Conservation (phyloP, 2,329 filamentous ascomycete genomes). For the Pleurostoma richardsiae region DNA sequence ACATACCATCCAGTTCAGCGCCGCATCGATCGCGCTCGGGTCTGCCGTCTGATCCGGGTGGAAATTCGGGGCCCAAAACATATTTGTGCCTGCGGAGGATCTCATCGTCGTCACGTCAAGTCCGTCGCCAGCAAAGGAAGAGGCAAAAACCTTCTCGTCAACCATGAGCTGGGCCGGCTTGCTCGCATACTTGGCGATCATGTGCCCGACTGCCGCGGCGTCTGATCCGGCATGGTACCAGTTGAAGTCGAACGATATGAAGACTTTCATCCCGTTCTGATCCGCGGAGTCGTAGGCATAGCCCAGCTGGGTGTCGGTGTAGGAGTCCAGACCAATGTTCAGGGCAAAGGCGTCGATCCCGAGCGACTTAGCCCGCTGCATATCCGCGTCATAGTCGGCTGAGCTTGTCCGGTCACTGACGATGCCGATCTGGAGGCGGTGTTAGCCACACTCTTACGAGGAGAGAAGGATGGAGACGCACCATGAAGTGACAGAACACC, state of each 20-base stretch:
- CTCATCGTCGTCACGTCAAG: conserved; percentile 35
- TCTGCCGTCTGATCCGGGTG: conserved; percentile 31
- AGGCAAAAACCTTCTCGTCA: conserved; percentile 44
- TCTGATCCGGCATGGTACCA: conserved; percentile 27
- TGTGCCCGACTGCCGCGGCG: conserved; percentile 32
- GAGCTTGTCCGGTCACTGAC: conserved; percentile 33
- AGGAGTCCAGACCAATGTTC: conserved; percentile 27
- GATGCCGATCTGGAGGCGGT: conserved; percentile 32
- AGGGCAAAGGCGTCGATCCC: conserved; percentile 24
- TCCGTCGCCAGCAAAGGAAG: conserved; percentile 45
- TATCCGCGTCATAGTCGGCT: conserved; percentile 34
- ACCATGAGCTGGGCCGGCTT: conserved; percentile 41
- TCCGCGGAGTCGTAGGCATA: conserved; percentile 44
- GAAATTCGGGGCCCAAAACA: conserved; percentile 47
- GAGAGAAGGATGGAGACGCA: conserved; percentile 11
- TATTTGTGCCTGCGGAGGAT: conserved; percentile 32
- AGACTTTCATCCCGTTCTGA: conserved; percentile 43
- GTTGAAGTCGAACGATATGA: conserved; percentile 54
- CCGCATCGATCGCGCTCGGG: conserved; percentile 34
- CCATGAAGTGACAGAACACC: conserved; percentile 40
- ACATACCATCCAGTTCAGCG: conserved; percentile 41
- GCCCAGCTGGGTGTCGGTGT: conserved; percentile 38
- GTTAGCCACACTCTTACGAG: no score
- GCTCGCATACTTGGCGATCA: conserved; percentile 37
- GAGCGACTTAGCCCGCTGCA: conserved; percentile 12